Evolutionary conservation across 768 basidiomycete genomes (phyloP), one percentile per base, ranked within the genome.

Genomic region (Mycena venus): DNA sequence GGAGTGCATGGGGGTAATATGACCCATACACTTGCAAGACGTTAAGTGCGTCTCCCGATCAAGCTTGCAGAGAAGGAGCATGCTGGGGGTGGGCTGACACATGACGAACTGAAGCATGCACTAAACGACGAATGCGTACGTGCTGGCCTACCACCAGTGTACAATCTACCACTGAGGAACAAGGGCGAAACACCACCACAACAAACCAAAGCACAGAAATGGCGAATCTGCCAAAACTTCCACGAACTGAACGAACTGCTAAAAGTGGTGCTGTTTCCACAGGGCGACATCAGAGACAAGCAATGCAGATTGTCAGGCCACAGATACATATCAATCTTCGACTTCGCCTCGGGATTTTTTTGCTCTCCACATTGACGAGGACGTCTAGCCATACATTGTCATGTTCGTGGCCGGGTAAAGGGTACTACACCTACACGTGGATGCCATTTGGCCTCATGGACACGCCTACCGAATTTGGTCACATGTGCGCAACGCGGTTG

Each of bases 361-460:
- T 65, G 81, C 77, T 1, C 63, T 79, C 7, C 51, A 31, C 2
- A 67, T 82, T 1, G 63, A 68, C 7, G 65, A 71, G 9, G 80
- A 75, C 10, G 67, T 75, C 4, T 72, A 76, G 55, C 81, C 81
- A 12, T 84, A 83, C 67, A 75, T 84, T 0, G 77, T 75, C 8
- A 86, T 88, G 69, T 86, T 84, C 40, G 79, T 86, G n/a, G 0
- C 81, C 82, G 64, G 86, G 85, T 0, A n/a, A 76, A 1, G 87
- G 87, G 0, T 86, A 83, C 58, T 85, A 83, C 49, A 63, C 69
- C 5, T 87, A 85, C 53, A 47, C 62, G 1, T 31, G 79, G 0
- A 86, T 88, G 84, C 86, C 85, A 0, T 87, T 88, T 70, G 87
- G 87, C 0, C 59, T 87, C 0, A 84, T 82, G 0, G 87, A 85